Percentiles rank a stretch among this genome's conserved stretches.
Conservation (phyloP, 148 eudicot species). For the Talinum fruticosum region DNA sequence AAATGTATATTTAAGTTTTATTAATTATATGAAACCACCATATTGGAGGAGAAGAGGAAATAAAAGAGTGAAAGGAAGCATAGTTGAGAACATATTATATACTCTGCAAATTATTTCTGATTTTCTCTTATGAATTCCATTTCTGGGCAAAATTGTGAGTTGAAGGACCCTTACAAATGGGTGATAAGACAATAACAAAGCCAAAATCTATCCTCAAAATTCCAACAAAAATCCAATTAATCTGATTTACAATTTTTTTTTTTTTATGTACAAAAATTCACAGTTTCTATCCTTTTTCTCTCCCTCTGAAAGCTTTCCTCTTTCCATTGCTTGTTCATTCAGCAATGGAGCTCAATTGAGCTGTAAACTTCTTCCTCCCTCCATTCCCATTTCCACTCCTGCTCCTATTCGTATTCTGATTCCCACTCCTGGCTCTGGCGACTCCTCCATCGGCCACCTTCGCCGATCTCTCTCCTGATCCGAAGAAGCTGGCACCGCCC, state of each 20-base stretch:
- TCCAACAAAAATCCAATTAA: neutral
- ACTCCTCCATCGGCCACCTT: slow-evolving; percentile 38
- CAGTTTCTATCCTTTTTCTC: neutral
- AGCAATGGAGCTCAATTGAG: slow-evolving; percentile 55
- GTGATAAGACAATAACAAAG: neutral
- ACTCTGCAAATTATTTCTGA: neutral
- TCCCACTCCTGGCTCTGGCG: neutral
- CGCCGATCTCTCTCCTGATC: slow-evolving; percentile 25
- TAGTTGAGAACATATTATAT: too few relatives aligned
- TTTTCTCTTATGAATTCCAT: too few relatives aligned
- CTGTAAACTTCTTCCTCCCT: slow-evolving; percentile 32
- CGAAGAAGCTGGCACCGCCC: slow-evolving; percentile 14
- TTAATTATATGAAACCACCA: too few relatives aligned
- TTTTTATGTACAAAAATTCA: slow-evolving; percentile 3
- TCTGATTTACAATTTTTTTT: neutral
- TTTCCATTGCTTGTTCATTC: slow-evolving; percentile 42
- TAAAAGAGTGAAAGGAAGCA: too few relatives aligned
- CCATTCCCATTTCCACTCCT: slow-evolving; percentile 24
- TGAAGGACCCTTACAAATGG: too few relatives aligned
- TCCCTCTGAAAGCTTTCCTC: too few relatives aligned
- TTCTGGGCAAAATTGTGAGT: neutral
- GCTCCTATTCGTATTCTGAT: slow-evolving; percentile 5
- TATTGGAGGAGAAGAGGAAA: too few relatives aligned
- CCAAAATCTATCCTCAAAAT: neutral
- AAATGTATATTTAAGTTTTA: too few relatives aligned